Conservation (phyloP, 345 rosid genomes). For the Erysimum cheiranthoides region DNA sequence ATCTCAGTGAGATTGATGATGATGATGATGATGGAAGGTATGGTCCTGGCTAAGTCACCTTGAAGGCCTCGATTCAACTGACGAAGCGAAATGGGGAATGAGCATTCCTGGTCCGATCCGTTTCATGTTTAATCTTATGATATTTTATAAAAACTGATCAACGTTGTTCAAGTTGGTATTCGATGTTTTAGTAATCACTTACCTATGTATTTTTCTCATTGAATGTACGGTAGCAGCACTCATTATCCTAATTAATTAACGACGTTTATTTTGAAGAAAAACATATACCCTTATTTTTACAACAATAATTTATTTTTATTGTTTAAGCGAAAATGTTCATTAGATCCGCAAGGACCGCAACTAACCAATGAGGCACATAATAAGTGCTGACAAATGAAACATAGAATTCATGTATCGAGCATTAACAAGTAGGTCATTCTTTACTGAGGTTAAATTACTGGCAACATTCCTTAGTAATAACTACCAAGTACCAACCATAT, state of each 20-base stretch:
- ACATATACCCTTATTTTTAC: too few species aligned
- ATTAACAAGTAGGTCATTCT: too few species aligned
- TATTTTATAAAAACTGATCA: neutral
- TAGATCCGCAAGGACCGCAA: neutral
- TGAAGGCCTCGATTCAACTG: neutral
- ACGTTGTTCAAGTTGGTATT: slow-evolving; percentile 11
- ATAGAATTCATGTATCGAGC: neutral
- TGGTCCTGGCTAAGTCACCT: slow-evolving; percentile 26
- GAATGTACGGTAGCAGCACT: slow-evolving; percentile 8
- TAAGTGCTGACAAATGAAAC: neutral
- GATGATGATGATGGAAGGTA: slow-evolving; percentile 21
- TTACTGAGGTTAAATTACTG: neutral
- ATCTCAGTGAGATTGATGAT: slow-evolving; percentile 3
- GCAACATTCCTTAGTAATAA: too few species aligned
- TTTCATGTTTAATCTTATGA: neutral
- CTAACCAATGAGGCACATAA: neutral
- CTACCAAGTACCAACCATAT: neutral
- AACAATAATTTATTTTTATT: neutral
- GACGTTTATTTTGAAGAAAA: neutral
- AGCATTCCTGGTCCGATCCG: slow-evolving; percentile 46
- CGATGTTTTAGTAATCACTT: neutral
- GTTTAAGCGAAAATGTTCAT: neutral
- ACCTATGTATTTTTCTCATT: neutral
- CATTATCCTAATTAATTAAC: neutral
- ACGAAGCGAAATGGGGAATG: slow-evolving; percentile 44